Conservation (phyloP, 2,329 filamentous ascomycete species). For the Septoria linicola region DNA sequence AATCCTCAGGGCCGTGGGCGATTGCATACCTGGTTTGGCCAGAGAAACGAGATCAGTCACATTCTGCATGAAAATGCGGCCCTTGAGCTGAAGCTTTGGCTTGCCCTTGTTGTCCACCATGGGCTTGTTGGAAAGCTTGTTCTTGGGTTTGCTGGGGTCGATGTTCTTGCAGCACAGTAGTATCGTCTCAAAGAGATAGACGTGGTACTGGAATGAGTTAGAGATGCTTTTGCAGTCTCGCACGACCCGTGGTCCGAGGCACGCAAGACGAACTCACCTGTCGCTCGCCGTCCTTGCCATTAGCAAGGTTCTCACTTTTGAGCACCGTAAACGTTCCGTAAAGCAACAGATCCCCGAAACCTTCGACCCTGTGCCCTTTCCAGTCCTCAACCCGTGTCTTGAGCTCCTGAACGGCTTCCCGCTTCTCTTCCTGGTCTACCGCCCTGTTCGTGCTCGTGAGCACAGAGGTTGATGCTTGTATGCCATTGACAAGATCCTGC, state of each 20-base stretch:
- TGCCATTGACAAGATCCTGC: constrained; percentile 71
- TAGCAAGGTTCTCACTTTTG: constrained; percentile 53
- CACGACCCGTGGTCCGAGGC: not conserved
- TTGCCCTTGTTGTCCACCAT: constrained; percentile 71
- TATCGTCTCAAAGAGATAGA: constrained; percentile 95
- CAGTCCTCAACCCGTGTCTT: constrained; percentile 86
- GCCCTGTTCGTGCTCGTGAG: constrained; percentile 85
- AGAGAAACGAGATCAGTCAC: constrained; percentile 91
- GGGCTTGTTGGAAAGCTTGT: constrained; percentile 70
- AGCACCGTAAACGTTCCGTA: constrained; percentile 90
- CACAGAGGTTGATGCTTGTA: constrained; percentile 77
- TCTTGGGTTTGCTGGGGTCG: constrained; percentile 76
- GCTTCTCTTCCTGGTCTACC: constrained; percentile 81
- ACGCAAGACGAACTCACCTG: constrained; percentile 63
- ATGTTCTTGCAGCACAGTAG: constrained; percentile 96
- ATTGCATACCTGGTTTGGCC: constrained; percentile 73
- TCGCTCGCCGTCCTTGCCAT: constrained; percentile 81
- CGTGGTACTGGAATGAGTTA: constrained; percentile 69
- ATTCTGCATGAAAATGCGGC: constrained; percentile 98
- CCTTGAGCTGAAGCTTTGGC: constrained; percentile 80
- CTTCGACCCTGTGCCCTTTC: constrained; percentile 87
- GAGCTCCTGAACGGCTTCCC: constrained; percentile 80
- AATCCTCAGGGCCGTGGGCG: constrained; percentile 20
- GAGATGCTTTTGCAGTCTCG: not conserved
- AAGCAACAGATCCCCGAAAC: constrained; percentile 85